These are phyloP conservation scores for Trichoderma sp. DNA, from an alignment of 2,329 filamentous ascomycete genomes.

Conservation along the genomic window DNA sequence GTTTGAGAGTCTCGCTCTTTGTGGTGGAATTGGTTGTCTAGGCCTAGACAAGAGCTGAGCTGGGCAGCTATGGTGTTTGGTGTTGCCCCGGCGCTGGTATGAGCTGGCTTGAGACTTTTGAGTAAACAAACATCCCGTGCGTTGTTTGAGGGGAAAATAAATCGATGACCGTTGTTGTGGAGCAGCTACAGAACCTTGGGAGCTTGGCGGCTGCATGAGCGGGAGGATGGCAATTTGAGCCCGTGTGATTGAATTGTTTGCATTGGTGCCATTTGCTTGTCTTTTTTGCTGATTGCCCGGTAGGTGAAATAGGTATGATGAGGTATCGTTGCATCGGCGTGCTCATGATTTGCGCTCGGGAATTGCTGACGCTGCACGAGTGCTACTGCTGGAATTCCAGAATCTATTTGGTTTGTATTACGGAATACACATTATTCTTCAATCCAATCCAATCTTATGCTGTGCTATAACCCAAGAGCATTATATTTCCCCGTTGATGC, in stretches of 20 bases:
- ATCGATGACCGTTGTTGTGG: background rate
- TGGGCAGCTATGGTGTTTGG: background rate
- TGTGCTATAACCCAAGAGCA: constrained; percentile 37
- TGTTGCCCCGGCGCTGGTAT: background rate
- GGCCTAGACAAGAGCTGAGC: background rate
- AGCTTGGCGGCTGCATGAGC: background rate
- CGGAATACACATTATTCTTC: background rate
- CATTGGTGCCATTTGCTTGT: background rate
- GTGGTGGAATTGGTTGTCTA: background rate
- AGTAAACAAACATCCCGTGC: constrained; percentile 1
- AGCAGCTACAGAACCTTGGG: background rate
- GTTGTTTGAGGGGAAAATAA: constrained; percentile 1
- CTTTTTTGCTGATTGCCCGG: background rate
- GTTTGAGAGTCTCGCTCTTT: background rate
- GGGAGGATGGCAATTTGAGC: background rate
- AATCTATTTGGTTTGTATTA: background rate
- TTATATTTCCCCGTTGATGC: constrained; percentile 36
- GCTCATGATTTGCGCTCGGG: background rate
- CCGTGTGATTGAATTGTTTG: background rate
- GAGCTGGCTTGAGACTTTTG: background rate
- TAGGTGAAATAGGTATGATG: background rate
- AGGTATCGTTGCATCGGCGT: background rate
- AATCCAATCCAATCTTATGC: background rate
- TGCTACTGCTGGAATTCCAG: background rate
- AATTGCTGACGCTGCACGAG: background rate